phyloP scores from a whole-genome alignment of 495 filamentous ascomycete species.

The Clohesyomyces aquaticus region DNA sequence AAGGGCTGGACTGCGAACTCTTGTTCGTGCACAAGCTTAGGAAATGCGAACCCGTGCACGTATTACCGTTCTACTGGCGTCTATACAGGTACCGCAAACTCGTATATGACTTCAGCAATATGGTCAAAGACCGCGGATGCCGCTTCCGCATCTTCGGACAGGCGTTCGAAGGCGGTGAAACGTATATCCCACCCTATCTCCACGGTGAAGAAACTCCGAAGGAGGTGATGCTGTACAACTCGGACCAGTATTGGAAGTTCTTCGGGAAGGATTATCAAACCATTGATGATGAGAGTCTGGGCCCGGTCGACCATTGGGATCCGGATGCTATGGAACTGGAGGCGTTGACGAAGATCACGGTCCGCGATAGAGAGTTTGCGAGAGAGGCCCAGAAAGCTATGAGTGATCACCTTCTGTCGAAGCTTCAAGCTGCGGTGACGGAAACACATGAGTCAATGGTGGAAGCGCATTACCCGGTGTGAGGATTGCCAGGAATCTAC shows the following conservation, averaged over 20 bases:
- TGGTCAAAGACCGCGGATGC: slow-evolving; percentile 12
- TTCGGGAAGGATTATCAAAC: background rate
- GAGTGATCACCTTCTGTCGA: too few relatives aligned
- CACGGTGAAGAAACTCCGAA: slow-evolving; percentile 32
- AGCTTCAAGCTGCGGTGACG: too few relatives aligned
- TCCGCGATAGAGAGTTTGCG: too few relatives aligned
- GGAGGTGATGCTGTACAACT: slow-evolving; percentile 32
- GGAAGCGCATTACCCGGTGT: too few relatives aligned
- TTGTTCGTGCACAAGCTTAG: background rate
- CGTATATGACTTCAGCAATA: slow-evolving; percentile 24
- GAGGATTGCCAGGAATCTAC: too few relatives aligned
- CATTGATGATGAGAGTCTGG: slow-evolving; percentile 10
- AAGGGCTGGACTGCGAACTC: slow-evolving; percentile 13
- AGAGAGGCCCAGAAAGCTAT: too few relatives aligned
- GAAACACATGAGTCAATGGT: too few relatives aligned
- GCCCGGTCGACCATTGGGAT: background rate
- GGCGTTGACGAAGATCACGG: too few relatives aligned
- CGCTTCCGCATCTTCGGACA: slow-evolving; percentile 26
- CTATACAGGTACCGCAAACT: background rate
- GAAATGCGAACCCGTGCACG: background rate
- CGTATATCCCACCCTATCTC: slow-evolving; percentile 37
- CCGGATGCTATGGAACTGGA: too few relatives aligned
- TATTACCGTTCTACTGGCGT: background rate
- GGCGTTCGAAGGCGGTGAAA: slow-evolving; percentile 3
- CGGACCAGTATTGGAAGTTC: slow-evolving; percentile 21